Evolutionary conservation across 768 basidiomycete genomes (phyloP), one percentile per base, ranked within the genome.

Genomic region (Leucosporidium yakuticum): DNA sequence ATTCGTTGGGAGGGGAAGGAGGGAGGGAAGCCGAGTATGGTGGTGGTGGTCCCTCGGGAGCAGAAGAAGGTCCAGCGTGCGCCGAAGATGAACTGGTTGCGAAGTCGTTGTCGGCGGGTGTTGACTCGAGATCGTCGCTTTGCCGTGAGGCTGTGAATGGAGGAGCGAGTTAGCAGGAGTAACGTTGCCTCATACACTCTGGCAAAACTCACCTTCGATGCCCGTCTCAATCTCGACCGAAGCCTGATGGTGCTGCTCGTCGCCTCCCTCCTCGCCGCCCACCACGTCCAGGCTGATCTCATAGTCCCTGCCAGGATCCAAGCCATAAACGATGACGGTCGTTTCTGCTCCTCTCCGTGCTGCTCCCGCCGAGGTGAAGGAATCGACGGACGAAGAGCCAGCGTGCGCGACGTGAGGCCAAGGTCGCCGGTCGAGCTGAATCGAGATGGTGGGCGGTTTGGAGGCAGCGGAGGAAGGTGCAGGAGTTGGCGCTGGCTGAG

Each of bases 341-440:
- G 68, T 73, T 25, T 69, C 71, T 1, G 39, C 56, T 7, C 62
- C 65, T 23, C 23, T 50, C 53, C 20, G 20, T 19, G 47, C 50
- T 39, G 19, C 27, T 17, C 15, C 29, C 27, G 19, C 19, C 60
- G 39, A 7, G 6, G 39, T 44, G 39, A 59, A 4, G 3, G 36
- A 34, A 14, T 59, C 39, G n/a, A n/a, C 27, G 19, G 36, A 47
- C 9, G 48, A 53, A 3, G 65, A 63, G 2, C 69, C 69, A 3
- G 70, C 70, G n/a, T 71, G 70, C 0, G 70, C 70, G 34, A 71
- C 70, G 53, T 71, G 70, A 21, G 70, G 70, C 70, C 70, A 71
- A 15, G 70, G 70, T 15, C 64, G 50, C 17, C 67, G 29, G 39
- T 73, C 68, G 56, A 73, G 68, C 29, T 69, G 65, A 56, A 73